Percentiles rank a stretch among this genome's conserved stretches.
Evolutionary conservation across 2,329 filamentous ascomycete species (phyloP).

Genomic region (Neonectria punicea): DNA sequence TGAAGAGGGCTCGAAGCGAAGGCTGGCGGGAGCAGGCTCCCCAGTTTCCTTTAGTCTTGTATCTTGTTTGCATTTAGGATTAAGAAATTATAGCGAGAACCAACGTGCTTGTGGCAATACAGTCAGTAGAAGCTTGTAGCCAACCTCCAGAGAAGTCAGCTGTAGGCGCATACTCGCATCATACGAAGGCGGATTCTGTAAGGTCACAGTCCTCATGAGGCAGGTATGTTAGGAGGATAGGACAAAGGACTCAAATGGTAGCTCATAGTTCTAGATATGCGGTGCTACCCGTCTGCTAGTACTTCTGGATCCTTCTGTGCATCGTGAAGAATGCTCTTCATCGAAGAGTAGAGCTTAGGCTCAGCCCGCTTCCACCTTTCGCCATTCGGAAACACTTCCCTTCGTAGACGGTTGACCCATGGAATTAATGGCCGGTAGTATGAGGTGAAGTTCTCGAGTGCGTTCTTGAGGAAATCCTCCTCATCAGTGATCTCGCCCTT

Average conservation of each 20-base stretch:
- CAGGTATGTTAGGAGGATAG: background rate
- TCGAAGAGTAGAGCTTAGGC: slow-evolving; percentile 13
- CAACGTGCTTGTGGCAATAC: too few species aligned
- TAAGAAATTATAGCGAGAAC: too few species aligned
- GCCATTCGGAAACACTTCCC: slow-evolving; percentile 45
- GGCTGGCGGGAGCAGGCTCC: too few species aligned
- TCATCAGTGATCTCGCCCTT: slow-evolving; percentile 16
- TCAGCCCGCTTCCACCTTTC: slow-evolving; percentile 30
- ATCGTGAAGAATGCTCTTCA: slow-evolving; percentile 17
- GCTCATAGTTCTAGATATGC: background rate
- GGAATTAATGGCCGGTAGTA: slow-evolving; percentile 46
- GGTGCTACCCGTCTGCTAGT: slow-evolving; percentile 8
- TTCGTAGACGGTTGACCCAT: slow-evolving; percentile 47
- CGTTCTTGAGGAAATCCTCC: slow-evolving; percentile 40
- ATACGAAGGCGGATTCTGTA: background rate
- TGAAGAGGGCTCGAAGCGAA: too few species aligned
- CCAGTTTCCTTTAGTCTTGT: too few species aligned
- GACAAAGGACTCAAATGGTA: background rate
- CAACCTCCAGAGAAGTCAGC: too few species aligned
- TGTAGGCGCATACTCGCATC: background rate
- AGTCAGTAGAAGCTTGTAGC: too few species aligned
- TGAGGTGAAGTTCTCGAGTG: slow-evolving; percentile 38
- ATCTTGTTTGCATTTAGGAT: too few species aligned
- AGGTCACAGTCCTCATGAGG: background rate
- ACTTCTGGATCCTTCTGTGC: slow-evolving; percentile 15